Base-by-base conservation (phyloP, 148 eudicot species). In the Vaccinium macrocarpon region DNA sequence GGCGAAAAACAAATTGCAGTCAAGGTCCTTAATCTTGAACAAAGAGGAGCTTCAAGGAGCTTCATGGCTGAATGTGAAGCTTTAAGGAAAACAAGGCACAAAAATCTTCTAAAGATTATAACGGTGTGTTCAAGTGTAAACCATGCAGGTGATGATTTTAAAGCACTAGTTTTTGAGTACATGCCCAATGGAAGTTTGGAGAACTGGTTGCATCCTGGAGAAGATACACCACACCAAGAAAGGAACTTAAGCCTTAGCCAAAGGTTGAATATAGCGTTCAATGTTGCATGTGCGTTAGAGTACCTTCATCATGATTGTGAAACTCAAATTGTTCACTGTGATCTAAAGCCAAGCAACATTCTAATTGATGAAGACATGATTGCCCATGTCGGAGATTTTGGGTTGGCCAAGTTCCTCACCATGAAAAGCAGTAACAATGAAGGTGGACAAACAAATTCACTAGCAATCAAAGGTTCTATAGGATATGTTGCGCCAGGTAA, bases 361-460 rank as follows among this genome's bases (percentile, higher is more conserved):
- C 46, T 42, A 42, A 4, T 82, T 7, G 84, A 82, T 15, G 84
- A 82, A 25, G 49, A 71, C 27, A 66, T 83, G 85, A 57, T 2
- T 5, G 80, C 85, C 0, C 72, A 75, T 83, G 80, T 83, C 1
- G 85, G 79, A 7, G 85, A 83, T 56, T 83, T 83, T 61, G 73
- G 85, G 71, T 7, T 83, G 57, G 57, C 85, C 29, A 83, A 79
- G 42, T 83, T 83, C 62, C 80, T 83, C 15, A 29, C n/a, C 23
- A 7, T 2, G 8, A 64, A 61, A 35, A 7, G n/a, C 25, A 59
- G 8, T 18, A 16, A 18, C 8, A 59, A 0, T 0, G 55, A 52
- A 16, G 64, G 46, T 80, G 64, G 15, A 2, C 29, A 80, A n/a
- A 35, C 23, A 19, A 61, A 18, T n/a, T 80, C 82, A 38, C 38